These are phyloP conservation scores for Funneliformis caledonium DNA, from an alignment of 371 early-diverging fungal genomes.

Conservation along the genomic window DNA sequence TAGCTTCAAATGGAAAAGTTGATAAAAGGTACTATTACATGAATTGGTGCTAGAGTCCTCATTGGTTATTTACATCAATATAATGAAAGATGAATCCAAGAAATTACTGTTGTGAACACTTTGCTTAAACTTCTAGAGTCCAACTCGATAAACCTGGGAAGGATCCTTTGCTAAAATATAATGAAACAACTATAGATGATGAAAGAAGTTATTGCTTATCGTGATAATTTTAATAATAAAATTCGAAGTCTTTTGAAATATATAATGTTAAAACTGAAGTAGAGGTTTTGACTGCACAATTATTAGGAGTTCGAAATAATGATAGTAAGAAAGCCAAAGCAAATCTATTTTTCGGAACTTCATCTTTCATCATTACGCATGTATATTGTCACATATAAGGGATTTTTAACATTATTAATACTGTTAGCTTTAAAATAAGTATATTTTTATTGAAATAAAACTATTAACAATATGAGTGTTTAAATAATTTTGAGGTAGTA, in stretches of 20 bases:
- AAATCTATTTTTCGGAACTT: slow-evolving; percentile 51
- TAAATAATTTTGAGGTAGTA: too few relatives aligned
- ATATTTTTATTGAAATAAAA: too few relatives aligned
- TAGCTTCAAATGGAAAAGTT: slow-evolving; percentile 87
- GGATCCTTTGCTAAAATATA: slow-evolving; percentile 39
- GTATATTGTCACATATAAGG: too few relatives aligned
- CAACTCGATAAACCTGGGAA: slow-evolving; percentile 42
- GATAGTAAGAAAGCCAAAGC: slow-evolving; percentile 50
- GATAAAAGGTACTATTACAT: slow-evolving; percentile 76
- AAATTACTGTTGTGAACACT: too few relatives aligned
- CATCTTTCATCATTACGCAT: slow-evolving; percentile 48
- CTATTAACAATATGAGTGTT: too few relatives aligned
- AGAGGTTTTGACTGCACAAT: slow-evolving; percentile 52
- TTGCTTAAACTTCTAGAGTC: too few relatives aligned
- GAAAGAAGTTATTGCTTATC: slow-evolving; percentile 54
- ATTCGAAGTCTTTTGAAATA: slow-evolving; percentile 63
- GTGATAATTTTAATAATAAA: slow-evolving; percentile 55
- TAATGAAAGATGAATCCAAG: too few relatives aligned
- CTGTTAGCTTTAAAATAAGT: too few relatives aligned
- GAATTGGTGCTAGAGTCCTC: too few relatives aligned
- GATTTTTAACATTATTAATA: too few relatives aligned
- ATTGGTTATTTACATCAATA: too few relatives aligned
- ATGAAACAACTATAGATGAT: neutral
- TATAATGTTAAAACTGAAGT: slow-evolving; percentile 62
- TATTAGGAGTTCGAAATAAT: slow-evolving; percentile 33